Evolutionary conservation across 139 green algal genomes (phyloP).

Genomic region (Chlamydomonas asymmetrica): DNA sequence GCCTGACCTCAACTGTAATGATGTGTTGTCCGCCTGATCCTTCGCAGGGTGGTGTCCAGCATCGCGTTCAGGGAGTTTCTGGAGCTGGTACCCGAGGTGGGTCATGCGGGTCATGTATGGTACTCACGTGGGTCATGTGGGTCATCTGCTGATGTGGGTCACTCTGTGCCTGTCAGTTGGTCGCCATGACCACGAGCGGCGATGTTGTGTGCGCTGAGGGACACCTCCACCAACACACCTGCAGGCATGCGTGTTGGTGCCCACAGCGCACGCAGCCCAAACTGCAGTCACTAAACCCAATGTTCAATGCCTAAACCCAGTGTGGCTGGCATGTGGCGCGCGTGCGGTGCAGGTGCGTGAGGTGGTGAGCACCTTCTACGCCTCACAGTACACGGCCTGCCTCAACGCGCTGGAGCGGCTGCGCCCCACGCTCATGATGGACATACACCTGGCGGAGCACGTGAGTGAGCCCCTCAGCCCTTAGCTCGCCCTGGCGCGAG

Average conservation of each 20-base stretch:
- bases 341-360: constrained; percentile 77
- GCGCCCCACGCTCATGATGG: constrained; percentile 59
- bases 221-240: too few species aligned
- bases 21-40: not conserved
- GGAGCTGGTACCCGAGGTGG: constrained; percentile 80
- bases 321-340: too few species aligned
- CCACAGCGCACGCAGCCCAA: not conserved
- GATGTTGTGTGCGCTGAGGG: too few species aligned
- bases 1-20: too few species aligned
- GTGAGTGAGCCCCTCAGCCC: too few species aligned
- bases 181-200: too few species aligned
- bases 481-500: too few species aligned
- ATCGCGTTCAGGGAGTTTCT: constrained; percentile 89
- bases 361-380: constrained; percentile 83
- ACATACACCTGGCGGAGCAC: constrained; percentile 74
- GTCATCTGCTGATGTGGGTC: too few species aligned
- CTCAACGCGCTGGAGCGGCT: constrained; percentile 71
- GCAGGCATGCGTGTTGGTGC: not conserved
- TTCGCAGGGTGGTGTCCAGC: constrained; percentile 79
- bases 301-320: not conserved
- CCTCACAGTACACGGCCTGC: constrained; percentile 73
- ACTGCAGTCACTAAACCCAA: not conserved
- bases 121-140: too few species aligned
- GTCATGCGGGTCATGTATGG: too few species aligned
- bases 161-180: not conserved